These are phyloP conservation scores for Sutorius australiensis DNA, from an alignment of 768 basidiomycete genomes.

Conservation along the genomic window DNA sequence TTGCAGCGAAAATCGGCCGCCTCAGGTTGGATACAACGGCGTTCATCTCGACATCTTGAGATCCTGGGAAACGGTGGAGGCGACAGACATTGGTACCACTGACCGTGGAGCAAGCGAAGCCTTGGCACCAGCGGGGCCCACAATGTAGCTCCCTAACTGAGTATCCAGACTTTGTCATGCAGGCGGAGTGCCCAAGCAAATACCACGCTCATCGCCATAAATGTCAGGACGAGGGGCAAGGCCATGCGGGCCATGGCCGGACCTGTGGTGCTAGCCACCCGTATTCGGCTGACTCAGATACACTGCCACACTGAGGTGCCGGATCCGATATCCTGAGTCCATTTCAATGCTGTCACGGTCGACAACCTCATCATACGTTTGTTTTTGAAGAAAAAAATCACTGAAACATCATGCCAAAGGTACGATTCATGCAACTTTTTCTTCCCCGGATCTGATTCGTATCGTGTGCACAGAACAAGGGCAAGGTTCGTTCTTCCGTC, in stretches of 20 bases:
- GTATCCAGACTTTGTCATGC: too few relatives aligned
- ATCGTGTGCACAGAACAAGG: constrained; percentile 23
- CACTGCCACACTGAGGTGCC: constrained; percentile 8
- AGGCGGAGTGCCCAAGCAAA: too few relatives aligned
- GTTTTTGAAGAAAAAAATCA: not conserved
- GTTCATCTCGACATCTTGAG: too few relatives aligned
- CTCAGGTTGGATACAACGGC: not conserved
- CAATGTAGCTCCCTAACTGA: too few relatives aligned
- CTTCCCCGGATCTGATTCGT: not conserved
- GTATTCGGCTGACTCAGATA: not conserved
- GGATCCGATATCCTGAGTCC: not conserved
- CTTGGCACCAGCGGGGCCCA: too few relatives aligned
- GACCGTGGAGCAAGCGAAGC: too few relatives aligned
- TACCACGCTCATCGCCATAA: too few relatives aligned
- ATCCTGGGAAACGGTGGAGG: not conserved
- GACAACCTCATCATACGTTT: not conserved
- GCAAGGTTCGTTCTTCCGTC: constrained; percentile 19
- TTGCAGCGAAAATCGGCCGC: not conserved
- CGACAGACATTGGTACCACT: too few relatives aligned
- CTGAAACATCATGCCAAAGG: constrained; percentile 23
- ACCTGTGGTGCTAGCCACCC: not conserved
- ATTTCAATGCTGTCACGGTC: not conserved
- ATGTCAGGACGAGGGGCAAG: too few relatives aligned
- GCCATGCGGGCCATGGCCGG: too few relatives aligned
- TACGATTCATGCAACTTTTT: not conserved